Evolutionary conservation across 441 rosid genomes (phyloP).

Genomic region (Syzygium malaccense): DNA sequence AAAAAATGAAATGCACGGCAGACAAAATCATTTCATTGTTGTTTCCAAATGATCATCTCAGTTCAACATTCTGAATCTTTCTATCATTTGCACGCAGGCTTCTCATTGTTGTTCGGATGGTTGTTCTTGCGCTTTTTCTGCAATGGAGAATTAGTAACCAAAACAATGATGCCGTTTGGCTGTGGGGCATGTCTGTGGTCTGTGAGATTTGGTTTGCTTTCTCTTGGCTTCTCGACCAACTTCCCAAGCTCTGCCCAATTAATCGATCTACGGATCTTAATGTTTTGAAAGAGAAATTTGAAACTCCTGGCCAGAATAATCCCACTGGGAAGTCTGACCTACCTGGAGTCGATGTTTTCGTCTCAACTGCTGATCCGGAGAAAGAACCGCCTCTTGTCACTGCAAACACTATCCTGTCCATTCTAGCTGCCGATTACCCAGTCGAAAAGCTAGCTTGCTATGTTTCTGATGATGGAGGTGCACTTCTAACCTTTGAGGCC

Average conservation of each 20-base stretch:
- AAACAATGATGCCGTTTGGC: conserved; percentile 71
- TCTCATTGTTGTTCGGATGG: conserved; percentile 57
- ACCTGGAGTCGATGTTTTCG: conserved; percentile 81
- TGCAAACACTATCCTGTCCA: conserved; percentile 81
- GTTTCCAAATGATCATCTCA: neutral
- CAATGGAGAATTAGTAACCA: conserved; percentile 56
- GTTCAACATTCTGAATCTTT: neutral
- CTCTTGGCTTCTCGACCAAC: conserved; percentile 96
- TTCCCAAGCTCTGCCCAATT: conserved; percentile 80
- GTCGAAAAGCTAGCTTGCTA: conserved; percentile 91
- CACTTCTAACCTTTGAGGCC: conserved; percentile 85
- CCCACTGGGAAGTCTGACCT: conserved; percentile 88
- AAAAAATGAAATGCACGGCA: neutral
- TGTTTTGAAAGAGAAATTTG: conserved; percentile 84
- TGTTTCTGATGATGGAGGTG: conserved; percentile 92
- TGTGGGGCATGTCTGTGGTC: conserved; percentile 96
- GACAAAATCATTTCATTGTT: neutral
- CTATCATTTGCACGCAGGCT: conserved; percentile 39
- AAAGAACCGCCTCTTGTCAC: conserved; percentile 96
- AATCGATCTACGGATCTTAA: conserved; percentile 83
- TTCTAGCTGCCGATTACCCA: conserved; percentile 78
- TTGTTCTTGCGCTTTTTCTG: conserved; percentile 66
- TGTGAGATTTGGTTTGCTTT: conserved; percentile 94
- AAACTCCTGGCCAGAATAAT: conserved; percentile 53
- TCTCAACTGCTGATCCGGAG: conserved; percentile 94